Evolutionary conservation across 371 early-diverging fungal species (phyloP), one percentile per base, ranked within the genome.

Genomic region (Rhizopus sp.): DNA sequence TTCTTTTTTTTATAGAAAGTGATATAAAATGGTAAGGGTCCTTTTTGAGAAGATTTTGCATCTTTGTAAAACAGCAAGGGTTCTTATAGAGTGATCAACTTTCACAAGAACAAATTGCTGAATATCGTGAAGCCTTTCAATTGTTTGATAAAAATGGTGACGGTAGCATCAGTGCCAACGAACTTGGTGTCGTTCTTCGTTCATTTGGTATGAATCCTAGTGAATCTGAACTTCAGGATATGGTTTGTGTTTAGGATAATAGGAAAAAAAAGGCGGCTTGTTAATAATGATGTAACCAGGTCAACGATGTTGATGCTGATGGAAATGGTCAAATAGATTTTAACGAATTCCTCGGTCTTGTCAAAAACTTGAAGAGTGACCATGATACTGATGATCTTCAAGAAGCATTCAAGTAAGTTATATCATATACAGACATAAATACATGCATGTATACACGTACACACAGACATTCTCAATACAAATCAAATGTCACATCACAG

Each of bases 271-370:
- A 39, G 9, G 31, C n/a, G 38, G 49, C 8, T 13, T 32, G 13
- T 23, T 34, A 90, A 88, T 72, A 90, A 93, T 69, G 89, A 93
- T 32, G n/a, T 16, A 13, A 9, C 35, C 32, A 77, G 78, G 88
- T 98, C 62, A 92, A 90, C 73, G 94, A 94, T 69, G 91, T 94
- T 39, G 97, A 96, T 77, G 88, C 91, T 46, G 92, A 94, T 79
- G 92, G 93, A 60, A 92, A 94, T 70, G 94, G 95, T 55, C 90
- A 83, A 51, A 91, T 96, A 61, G 97, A 95, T 72, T 94, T 94
- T 63, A 76, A 87, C 48, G 96, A 96, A 70, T 95, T 96, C 73
- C 69, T 93, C 60, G 86, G 91, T 35, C 84, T 95, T 84, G 92
- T 94, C 88, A 90, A 94, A 52, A 67, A 69, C 56, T 56, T 73